Conservation (phyloP, 2,329 filamentous ascomycete species). For the Phaeosphaeriaceae sp. region DNA sequence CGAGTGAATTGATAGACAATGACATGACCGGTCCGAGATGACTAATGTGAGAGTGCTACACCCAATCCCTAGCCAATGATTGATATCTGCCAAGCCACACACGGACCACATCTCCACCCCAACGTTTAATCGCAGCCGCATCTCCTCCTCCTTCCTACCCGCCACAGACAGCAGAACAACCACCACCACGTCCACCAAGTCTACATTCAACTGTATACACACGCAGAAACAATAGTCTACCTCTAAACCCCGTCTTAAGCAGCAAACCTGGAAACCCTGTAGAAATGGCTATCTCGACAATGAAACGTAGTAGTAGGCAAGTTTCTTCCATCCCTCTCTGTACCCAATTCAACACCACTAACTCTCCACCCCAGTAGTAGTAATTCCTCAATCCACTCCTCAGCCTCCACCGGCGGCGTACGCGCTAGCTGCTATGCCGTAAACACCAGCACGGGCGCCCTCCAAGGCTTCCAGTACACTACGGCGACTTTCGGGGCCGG, state of each 20-base stretch:
- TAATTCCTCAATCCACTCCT: constrained; percentile 54
- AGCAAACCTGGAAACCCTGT: constrained; percentile 54
- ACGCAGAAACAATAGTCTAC: too few relatives aligned
- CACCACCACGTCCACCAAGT: too few relatives aligned
- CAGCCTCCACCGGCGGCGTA: constrained; percentile 72
- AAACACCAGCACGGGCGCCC: constrained; percentile 67
- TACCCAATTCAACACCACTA: neutral
- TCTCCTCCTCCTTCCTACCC: too few relatives aligned
- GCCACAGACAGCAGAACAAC: too few relatives aligned
- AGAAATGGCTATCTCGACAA: constrained; percentile 73
- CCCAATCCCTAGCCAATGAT: too few relatives aligned
- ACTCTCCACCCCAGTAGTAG: constrained; percentile 67
- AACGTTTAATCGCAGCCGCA: too few relatives aligned
- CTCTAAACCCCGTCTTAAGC: neutral
- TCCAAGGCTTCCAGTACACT: constrained; percentile 62
- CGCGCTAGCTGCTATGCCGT: constrained; percentile 92
- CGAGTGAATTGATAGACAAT: too few relatives aligned
- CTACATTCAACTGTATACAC: too few relatives aligned
- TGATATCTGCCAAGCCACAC: too few relatives aligned
- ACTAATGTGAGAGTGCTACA: too few relatives aligned
- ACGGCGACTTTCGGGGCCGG: constrained; percentile 73
- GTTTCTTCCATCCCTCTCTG: neutral
- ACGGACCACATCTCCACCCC: too few relatives aligned
- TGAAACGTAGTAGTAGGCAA: constrained; percentile 65
- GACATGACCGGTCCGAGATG: too few relatives aligned